Evolutionary conservation across 2,329 filamentous ascomycete species (phyloP), one percentile per base, ranked within the genome.

Genomic region (Exserohilum turcica): DNA sequence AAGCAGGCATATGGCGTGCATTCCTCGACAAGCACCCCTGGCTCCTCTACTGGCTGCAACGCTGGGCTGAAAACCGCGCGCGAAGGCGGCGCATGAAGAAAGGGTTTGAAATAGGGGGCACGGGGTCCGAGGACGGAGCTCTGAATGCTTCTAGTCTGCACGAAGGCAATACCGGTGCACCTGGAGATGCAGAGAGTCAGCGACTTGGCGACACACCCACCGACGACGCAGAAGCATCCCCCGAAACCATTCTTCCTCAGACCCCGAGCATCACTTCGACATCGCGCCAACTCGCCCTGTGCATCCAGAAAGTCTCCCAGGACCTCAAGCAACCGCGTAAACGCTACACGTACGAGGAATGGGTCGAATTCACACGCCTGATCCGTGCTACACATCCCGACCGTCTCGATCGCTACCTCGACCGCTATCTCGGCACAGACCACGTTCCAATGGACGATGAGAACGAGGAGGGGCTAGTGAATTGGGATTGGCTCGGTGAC

Each of bases 321-420:
- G 84, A 94, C 66, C 77, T 89, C 29, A 82, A 83, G 15, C 73
- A 78, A 38, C 74, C 80, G 4, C 80, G 83, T 2, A 86, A 86
- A 49, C 82, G 81, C 48, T 97, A 96, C 70, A 80, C 79, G 0
- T 97, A 92, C 59, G 86, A 92, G 61, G 88, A 96, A 69, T 96
- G 92, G 92, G 88, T 89, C 0, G 90, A 90, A 78, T 94, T 91
- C 63, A 86, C 92, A 6, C 83, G 84, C 18, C 80, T 96, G 28
- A 89, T 96, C 32, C 78, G 82, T 2, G 86, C 86, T 59, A 77
- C 78, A 1, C 64, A 59, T 3, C 60, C 56, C 2, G 46, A 52
- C 8, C 60, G 57, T 0, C 37, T 65, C 3, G 50, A 64, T 29
- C 47, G 45, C n/a, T 43, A 49, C 0, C 37, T 65, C 3, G 50